Conservation (phyloP, 495 filamentous ascomycete species). For the Talaromyces thailandensis region DNA sequence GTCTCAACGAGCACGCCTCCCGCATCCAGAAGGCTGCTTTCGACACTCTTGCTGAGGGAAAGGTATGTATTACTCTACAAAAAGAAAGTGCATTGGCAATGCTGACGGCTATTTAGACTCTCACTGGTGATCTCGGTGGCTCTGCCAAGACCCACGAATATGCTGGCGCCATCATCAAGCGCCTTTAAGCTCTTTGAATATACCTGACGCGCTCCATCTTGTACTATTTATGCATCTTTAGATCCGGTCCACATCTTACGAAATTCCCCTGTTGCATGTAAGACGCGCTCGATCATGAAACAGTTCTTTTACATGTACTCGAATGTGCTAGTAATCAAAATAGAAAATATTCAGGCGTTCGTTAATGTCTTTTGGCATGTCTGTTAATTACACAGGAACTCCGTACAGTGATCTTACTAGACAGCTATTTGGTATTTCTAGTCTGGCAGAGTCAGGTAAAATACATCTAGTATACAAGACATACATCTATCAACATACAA, state of each 20-base stretch:
- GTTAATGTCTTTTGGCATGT: neutral
- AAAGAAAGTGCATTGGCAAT: neutral
- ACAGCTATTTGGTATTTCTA: neutral
- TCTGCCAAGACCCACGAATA: slow-evolving; percentile 90
- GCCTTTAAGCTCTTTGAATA: slow-evolving; percentile 46
- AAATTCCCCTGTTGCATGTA: slow-evolving; percentile 2
- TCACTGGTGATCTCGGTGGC: slow-evolving; percentile 93
- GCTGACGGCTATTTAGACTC: slow-evolving; percentile 34
- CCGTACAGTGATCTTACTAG: neutral
- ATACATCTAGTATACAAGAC: neutral
- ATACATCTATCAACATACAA: neutral
- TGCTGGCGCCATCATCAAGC: slow-evolving; percentile 80
- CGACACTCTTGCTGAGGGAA: slow-evolving; percentile 88
- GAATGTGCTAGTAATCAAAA: neutral
- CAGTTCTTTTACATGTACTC: slow-evolving; percentile 3
- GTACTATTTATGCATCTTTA: slow-evolving; percentile 8
- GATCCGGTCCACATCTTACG: neutral
- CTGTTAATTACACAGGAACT: neutral
- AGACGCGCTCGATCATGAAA: slow-evolving; percentile 3
- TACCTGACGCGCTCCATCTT: neutral
- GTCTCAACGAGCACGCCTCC: slow-evolving; percentile 70
- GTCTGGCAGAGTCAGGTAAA: neutral
- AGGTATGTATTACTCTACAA: slow-evolving; percentile 38
- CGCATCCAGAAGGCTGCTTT: slow-evolving; percentile 93
- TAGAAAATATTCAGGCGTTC: neutral